Evolutionary conservation across 257 asterid species (phyloP).

Genomic region (Ilex aquifolium): DNA sequence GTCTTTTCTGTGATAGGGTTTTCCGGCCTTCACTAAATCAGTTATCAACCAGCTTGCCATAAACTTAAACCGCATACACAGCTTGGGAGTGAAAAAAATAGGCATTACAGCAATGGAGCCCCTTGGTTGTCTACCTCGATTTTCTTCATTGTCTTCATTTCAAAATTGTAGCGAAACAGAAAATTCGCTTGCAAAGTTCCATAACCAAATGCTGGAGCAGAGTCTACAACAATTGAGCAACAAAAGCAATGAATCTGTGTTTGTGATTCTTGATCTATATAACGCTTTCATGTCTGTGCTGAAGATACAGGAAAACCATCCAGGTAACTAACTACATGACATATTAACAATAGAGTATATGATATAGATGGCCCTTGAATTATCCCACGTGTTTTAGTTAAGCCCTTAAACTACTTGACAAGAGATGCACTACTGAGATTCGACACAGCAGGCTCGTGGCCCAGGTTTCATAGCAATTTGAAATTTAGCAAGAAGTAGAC

Average conservation of each 20-base stretch:
- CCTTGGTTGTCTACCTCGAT: constrained; percentile 51
- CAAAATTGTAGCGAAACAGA: constrained; percentile 30
- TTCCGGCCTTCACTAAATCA: constrained; percentile 27
- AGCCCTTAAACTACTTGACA: not conserved
- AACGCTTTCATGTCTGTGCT: constrained; percentile 44
- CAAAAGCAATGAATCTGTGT: constrained; percentile 26
- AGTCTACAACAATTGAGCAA: constrained; percentile 33
- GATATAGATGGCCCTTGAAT: not conserved
- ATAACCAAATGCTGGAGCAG: constrained; percentile 40
- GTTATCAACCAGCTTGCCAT: constrained; percentile 36
- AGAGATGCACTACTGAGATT: not conserved
- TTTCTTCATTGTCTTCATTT: constrained; percentile 18
- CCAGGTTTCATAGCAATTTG: not conserved
- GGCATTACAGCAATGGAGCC: constrained; percentile 45
- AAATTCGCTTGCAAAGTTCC: constrained; percentile 37
- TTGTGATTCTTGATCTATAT: constrained; percentile 49
- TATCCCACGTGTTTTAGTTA: not conserved
- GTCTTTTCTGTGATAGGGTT: constrained; percentile 23
- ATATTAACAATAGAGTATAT: not conserved
- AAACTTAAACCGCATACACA: constrained; percentile 40
- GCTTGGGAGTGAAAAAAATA: constrained; percentile 44
- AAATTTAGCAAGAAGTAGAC: too few relatives aligned
- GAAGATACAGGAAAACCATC: constrained; percentile 15
- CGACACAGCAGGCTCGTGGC: not conserved
- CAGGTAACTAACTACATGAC: constrained; percentile 31